Evolutionary conservation across 495 filamentous ascomycete species (phyloP).

Genomic region (Neurospora sp.): DNA sequence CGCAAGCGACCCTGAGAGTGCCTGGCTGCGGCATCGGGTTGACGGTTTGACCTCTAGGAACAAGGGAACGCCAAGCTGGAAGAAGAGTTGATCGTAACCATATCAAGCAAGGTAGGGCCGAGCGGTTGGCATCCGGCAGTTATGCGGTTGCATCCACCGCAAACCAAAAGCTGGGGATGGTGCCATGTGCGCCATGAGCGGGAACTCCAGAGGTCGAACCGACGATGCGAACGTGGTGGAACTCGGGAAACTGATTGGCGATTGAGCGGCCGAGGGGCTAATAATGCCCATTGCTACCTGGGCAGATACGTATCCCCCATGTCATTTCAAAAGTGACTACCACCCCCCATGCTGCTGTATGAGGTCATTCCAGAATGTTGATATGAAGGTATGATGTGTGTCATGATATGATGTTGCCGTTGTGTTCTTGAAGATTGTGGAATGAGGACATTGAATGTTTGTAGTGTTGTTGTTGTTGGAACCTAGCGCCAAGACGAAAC

Average conservation of each 20-base stretch:
- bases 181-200: background rate
- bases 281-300: background rate
- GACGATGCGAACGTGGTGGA: constrained; percentile 1
- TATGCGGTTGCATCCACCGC: background rate
- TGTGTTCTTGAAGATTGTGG: background rate
- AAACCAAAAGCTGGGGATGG: background rate
- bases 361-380: background rate
- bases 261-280: background rate
- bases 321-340: background rate
- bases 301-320: background rate
- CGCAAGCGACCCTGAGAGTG: background rate
- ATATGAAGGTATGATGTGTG: too few species aligned
- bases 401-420: too few species aligned
- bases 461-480: background rate
- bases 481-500: background rate
- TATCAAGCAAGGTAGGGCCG: background rate
- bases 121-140: background rate
- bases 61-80: background rate
- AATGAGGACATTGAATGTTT: background rate
- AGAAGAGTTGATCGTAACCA: background rate
- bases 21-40: background rate
- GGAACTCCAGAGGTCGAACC: background rate
- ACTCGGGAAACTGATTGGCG: constrained; percentile 1
- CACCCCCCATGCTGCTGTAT: background rate
- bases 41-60: background rate